A percentile compares a stretch with the other conserved stretches of the same genome.
These are phyloP conservation scores for Nemania abortiva DNA, from an alignment of 2,329 filamentous ascomycete species.

Conservation along the genomic window DNA sequence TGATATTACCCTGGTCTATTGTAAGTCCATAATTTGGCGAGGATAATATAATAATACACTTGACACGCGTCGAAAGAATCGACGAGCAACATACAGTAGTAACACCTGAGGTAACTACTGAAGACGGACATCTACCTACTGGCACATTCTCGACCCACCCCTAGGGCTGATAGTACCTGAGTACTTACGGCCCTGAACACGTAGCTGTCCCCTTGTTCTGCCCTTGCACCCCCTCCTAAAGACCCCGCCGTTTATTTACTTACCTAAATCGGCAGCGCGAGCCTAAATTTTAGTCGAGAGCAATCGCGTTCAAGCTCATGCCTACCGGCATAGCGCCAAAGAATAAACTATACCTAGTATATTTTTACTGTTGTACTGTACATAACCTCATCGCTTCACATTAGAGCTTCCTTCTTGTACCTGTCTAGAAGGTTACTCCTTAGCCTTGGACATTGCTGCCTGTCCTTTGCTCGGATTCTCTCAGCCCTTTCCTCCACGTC, in stretches of 20 bases:
- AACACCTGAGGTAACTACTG: too few relatives aligned
- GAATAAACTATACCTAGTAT: too few relatives aligned
- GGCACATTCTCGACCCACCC: conserved; percentile 3
- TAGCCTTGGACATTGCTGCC: neutral
- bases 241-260: conserved; percentile 27
- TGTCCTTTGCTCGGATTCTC: neutral
- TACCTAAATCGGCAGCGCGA: neutral
- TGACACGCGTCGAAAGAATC: too few relatives aligned
- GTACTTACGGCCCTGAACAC: neutral
- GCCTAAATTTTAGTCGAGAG: conserved; percentile 1
- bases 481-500: neutral
- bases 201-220: neutral
- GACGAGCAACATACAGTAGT: too few relatives aligned
- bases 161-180: conserved; percentile 26
- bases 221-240: neutral
- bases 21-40: too few relatives aligned
- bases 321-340: neutral
- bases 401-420: neutral
- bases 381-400: neutral
- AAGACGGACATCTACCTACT: too few relatives aligned
- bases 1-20: too few relatives aligned
- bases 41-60: too few relatives aligned
- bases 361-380: too few relatives aligned
- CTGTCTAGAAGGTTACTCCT: neutral
- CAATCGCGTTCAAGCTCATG: neutral